A percentile compares a stretch with the other conserved stretches of the same genome.
Evolutionary conservation across 768 basidiomycete genomes (phyloP).

Genomic region (Paxillus involutus): DNA sequence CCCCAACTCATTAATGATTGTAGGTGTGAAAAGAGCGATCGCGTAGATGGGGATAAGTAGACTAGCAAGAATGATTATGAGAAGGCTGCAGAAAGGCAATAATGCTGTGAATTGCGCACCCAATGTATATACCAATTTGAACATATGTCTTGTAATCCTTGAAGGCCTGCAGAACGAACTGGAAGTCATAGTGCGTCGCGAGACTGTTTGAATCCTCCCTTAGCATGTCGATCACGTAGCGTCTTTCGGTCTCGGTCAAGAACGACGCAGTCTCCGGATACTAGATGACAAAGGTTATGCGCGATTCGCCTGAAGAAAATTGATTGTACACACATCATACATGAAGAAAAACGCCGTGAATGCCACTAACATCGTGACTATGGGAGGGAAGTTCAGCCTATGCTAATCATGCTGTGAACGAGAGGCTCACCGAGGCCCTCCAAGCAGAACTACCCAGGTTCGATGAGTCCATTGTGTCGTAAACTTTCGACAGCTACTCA

Average conservation of each 20-base stretch:
- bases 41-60: constrained; percentile 47
- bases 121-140: constrained; percentile 39
- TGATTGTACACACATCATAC: constrained; percentile 42
- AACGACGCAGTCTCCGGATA: constrained; percentile 61
- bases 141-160: constrained; percentile 42
- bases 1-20: constrained; percentile 50
- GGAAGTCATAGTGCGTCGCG: constrained; percentile 43
- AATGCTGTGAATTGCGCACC: constrained; percentile 26
- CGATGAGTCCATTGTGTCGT: constrained; percentile 5
- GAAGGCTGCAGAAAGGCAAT: constrained; percentile 1
- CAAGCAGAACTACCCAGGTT: constrained; percentile 26
- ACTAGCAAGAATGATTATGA: constrained; percentile 16
- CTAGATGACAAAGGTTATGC: constrained; percentile 21
- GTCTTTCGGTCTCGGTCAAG: constrained; percentile 45
- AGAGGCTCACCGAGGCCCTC: constrained; percentile 26
- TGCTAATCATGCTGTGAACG: background rate
- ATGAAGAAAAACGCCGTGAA: constrained; percentile 45
- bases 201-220: constrained; percentile 45
- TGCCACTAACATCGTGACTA: constrained; percentile 22
- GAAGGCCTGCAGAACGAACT: constrained; percentile 50
- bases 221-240: constrained; percentile 38
- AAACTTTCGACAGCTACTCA: constrained; percentile 13
- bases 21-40: constrained; percentile 51
- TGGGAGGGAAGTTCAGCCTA: background rate
- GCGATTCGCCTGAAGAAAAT: background rate